phyloP scores from a whole-genome alignment of 257 asterid genomes.

The Gardenia jasminoides region DNA sequence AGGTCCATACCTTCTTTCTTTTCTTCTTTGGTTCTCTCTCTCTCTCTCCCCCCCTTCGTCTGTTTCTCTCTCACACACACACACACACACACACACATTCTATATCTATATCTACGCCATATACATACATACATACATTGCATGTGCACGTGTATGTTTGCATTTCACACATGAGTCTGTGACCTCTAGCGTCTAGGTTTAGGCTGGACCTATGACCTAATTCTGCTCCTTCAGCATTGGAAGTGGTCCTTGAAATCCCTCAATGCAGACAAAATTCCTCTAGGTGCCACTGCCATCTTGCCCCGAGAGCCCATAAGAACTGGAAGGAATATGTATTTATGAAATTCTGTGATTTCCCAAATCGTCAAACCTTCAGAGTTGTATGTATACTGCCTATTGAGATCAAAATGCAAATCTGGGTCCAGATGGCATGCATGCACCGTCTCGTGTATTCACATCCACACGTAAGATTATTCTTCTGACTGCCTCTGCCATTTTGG shows the following conservation, averaged over 20 bases:
- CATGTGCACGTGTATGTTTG: not conserved
- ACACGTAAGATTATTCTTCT: not conserved
- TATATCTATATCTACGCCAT: too few species aligned
- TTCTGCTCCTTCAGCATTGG: conserved; percentile 14
- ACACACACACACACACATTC: not conserved
- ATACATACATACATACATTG: too few species aligned
- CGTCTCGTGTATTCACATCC: not conserved
- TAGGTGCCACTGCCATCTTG: not conserved
- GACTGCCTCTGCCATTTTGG: not conserved
- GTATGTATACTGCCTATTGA: too few species aligned
- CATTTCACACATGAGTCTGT: too few species aligned
- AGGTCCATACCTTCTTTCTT: conserved; percentile 30
- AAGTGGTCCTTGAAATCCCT: conserved; percentile 19
- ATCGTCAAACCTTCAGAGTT: too few species aligned
- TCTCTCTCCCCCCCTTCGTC: not conserved
- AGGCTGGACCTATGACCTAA: not conserved
- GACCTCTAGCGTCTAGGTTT: too few species aligned
- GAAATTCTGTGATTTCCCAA: not conserved
- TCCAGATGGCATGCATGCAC: conserved; percentile 16
- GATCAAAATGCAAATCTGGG: not conserved
- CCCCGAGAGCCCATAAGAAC: not conserved
- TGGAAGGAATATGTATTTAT: not conserved
- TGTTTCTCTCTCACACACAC: not conserved
- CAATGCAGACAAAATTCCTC: not conserved
- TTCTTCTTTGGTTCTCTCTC: not conserved